phyloP scores from a whole-genome alignment of 2,329 filamentous ascomycete species.

The Colletotrichum sp. region DNA sequence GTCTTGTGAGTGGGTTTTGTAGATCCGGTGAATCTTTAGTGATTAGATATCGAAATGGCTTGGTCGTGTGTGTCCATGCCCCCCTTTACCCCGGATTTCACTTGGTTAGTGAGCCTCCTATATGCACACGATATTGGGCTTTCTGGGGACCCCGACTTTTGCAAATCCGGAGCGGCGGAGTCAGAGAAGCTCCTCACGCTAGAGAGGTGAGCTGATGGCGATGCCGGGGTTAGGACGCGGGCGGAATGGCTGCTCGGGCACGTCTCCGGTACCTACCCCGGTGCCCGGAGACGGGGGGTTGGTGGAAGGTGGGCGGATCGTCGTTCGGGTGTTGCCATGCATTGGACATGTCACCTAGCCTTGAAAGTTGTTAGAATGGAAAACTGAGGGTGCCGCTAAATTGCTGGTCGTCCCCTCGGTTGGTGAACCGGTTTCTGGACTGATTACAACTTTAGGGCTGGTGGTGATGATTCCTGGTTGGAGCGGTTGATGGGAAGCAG shows the following conservation, averaged over 20 bases:
- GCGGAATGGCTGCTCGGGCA: background rate
- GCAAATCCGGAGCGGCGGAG: background rate
- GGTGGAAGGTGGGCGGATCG: background rate
- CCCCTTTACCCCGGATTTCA: background rate
- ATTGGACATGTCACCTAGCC: background rate
- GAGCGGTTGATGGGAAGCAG: background rate
- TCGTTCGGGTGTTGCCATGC: background rate
- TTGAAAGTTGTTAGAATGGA: background rate
- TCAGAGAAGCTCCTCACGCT: background rate
- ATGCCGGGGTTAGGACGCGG: background rate
- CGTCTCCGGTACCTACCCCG: background rate
- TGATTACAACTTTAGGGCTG: background rate
- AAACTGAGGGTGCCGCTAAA: background rate
- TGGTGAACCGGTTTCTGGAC: background rate
- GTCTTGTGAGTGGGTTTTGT: background rate
- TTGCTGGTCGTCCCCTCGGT: background rate
- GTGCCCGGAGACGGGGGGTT: background rate
- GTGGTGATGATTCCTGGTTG: background rate
- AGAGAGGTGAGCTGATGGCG: background rate
- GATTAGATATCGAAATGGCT: background rate
- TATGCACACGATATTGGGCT: background rate
- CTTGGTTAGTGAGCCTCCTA: background rate
- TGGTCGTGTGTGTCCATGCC: background rate
- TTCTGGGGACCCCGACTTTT: conserved; percentile 1
- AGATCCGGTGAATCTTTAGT: background rate